Conservation (phyloP, 306 rosid species). For the Cicer pinnatifidum region DNA sequence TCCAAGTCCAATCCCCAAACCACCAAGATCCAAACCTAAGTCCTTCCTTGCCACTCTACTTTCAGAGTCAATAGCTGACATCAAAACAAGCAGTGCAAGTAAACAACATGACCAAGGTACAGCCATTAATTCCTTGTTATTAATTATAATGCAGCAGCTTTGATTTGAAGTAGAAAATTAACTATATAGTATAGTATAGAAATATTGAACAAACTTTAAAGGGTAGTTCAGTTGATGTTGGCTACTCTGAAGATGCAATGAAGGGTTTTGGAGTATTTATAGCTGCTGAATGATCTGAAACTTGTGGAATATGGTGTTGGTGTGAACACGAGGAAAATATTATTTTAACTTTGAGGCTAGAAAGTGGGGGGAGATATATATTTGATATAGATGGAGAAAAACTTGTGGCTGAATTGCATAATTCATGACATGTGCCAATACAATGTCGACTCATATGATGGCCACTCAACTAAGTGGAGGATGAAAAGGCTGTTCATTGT, state of each 20-base stretch:
- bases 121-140: constrained; percentile 45
- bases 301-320: background rate
- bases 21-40: constrained; percentile 62
- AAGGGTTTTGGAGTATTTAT: constrained; percentile 44
- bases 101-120: constrained; percentile 45
- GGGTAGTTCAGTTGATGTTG: constrained; percentile 3
- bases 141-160: background rate
- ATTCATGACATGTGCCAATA: constrained; percentile 41
- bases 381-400: constrained; percentile 31
- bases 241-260: constrained; percentile 7
- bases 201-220: constrained; percentile 7
- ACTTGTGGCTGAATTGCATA: constrained; percentile 45
- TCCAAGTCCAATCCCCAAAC: constrained; percentile 59
- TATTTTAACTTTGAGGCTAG: constrained; percentile 17
- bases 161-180: background rate
- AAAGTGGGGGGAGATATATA: constrained; percentile 34
- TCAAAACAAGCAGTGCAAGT: constrained; percentile 44
- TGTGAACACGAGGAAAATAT: constrained; percentile 22
- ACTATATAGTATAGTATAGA: background rate
- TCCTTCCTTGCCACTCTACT: constrained; percentile 58
- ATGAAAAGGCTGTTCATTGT: constrained; percentile 32
- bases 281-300: background rate
- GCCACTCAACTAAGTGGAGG: constrained; percentile 54
- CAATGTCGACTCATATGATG: constrained; percentile 40
- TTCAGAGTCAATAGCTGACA: constrained; percentile 50